These are phyloP conservation scores for Ensete glaucum DNA, from an alignment of 176 grass and related monocot species.

Conservation along the genomic window DNA sequence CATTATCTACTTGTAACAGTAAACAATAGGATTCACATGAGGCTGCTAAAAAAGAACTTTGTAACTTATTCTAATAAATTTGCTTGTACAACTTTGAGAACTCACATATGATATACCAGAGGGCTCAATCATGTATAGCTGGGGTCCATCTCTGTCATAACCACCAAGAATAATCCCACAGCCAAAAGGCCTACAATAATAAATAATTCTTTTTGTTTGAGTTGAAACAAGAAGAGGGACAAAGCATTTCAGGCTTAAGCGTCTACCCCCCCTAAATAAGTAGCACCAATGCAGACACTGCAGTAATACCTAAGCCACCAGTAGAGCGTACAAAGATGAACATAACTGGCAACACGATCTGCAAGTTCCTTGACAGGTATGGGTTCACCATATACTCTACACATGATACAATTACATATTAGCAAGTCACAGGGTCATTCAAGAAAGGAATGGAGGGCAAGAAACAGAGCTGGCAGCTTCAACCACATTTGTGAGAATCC, in stretches of 20 bases:
- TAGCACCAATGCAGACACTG: neutral
- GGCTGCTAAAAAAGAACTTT: too few relatives aligned
- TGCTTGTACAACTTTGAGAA: neutral
- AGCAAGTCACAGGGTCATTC: neutral
- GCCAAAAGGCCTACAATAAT: slow-evolving; percentile 47
- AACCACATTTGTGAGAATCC: too few relatives aligned
- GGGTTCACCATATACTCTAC: slow-evolving; percentile 65
- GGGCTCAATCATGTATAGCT: slow-evolving; percentile 75
- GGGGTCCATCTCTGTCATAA: slow-evolving; percentile 89
- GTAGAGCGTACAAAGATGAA: slow-evolving; percentile 85
- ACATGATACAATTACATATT: slow-evolving; percentile 2
- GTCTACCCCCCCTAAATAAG: neutral
- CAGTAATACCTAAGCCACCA: slow-evolving; percentile 72
- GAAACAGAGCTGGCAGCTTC: too few relatives aligned
- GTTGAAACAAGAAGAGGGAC: neutral
- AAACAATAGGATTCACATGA: neutral
- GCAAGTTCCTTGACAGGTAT: slow-evolving; percentile 84
- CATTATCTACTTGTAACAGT: neutral
- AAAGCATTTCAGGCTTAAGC: neutral
- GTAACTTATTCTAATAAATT: neutral
- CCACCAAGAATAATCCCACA: slow-evolving; percentile 86
- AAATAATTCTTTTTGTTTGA: slow-evolving; percentile 1
- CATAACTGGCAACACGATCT: slow-evolving; percentile 68
- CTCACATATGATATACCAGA: slow-evolving; percentile 68
- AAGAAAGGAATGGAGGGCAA: neutral